Percentiles rank a stretch among this genome's conserved stretches.
phyloP scores from a whole-genome alignment of 192 early-diverging fungal species.

The Umbelopsis vinacea region DNA sequence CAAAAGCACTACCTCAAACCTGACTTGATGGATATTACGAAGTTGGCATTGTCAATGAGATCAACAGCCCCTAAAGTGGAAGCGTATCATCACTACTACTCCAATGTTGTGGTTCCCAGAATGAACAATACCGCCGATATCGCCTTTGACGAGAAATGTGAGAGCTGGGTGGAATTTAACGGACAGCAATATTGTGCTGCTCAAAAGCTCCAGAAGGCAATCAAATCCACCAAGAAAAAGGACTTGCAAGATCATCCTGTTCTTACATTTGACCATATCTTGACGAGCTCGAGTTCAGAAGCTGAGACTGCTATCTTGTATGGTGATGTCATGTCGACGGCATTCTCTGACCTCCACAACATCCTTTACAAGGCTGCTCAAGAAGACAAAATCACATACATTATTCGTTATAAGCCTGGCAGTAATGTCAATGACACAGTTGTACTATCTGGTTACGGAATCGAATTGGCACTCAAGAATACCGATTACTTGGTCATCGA shows the following conservation, averaged over 20 bases:
- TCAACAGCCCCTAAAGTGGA: constrained; percentile 78
- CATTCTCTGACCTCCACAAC: constrained; percentile 64
- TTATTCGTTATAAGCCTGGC: constrained; percentile 76
- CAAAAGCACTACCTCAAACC: constrained; percentile 43
- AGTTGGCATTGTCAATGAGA: constrained; percentile 72
- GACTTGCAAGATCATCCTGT: constrained; percentile 24
- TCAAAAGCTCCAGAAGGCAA: constrained; percentile 44
- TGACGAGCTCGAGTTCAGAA: constrained; percentile 18
- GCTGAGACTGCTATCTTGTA: constrained; percentile 69
- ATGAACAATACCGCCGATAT: constrained; percentile 41
- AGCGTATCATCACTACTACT: constrained; percentile 84
- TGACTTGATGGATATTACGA: constrained; percentile 62
- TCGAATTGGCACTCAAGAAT: constrained; percentile 92
- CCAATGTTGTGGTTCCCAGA: constrained; percentile 64
- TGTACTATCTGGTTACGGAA: constrained; percentile 86
- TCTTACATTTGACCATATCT: constrained; percentile 69
- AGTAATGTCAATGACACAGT: constrained; percentile 36
- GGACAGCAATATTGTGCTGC: constrained; percentile 69
- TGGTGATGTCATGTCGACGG: constrained; percentile 63
- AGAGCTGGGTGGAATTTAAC: constrained; percentile 72
- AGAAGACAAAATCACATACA: constrained; percentile 56
- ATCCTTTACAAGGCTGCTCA: constrained; percentile 55
- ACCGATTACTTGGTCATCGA: constrained; percentile 97
- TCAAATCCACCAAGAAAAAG: constrained; percentile 18
- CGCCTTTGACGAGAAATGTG: constrained; percentile 54